Conservation (phyloP, 768 basidiomycete genomes). For the Arthromyces matolae region DNA sequence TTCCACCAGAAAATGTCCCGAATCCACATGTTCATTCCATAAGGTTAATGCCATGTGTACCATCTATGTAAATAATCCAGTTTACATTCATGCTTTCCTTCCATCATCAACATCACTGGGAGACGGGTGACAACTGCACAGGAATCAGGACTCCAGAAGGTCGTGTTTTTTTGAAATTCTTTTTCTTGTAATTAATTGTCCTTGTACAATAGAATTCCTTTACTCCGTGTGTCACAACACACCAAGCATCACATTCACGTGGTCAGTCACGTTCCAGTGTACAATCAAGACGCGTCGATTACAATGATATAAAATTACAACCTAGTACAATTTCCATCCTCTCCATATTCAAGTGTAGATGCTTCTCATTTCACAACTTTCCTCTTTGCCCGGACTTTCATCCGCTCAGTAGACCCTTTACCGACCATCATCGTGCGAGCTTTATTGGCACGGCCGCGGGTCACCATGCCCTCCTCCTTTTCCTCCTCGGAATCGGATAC, state of each 20-base stretch:
- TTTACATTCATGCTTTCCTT: no score
- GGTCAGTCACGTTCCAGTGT: slow-evolving; percentile 16
- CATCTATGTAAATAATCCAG: no score
- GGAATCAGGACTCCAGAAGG: no score
- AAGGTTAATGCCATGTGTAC: no score
- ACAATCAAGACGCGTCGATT: slow-evolving; percentile 10
- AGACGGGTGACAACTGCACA: no score
- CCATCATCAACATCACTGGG: not conserved
- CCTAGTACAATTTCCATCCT: not conserved
- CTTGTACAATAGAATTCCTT: no score
- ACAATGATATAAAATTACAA: not conserved
- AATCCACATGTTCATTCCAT: not conserved
- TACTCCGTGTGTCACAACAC: slow-evolving; percentile 7
- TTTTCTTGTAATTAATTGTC: no score
- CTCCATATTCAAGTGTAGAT: not conserved
- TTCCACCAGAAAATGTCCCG: slow-evolving; percentile 18
- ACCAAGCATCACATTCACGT: slow-evolving; percentile 23
- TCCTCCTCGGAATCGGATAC: slow-evolving; percentile 14
- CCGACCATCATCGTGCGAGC: slow-evolving; percentile 4
- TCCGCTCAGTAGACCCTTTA: slow-evolving; percentile 4
- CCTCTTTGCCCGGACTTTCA: slow-evolving; percentile 11
- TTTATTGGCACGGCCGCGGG: slow-evolving; percentile 32
- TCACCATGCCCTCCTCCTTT: slow-evolving; percentile 31
- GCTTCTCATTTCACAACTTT: slow-evolving; percentile 8
- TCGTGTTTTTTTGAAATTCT: no score